A percentile compares a stretch with the other conserved stretches of the same genome.
These are phyloP conservation scores for Boletus rex-veris DNA, from an alignment of 768 basidiomycete genomes.

Conservation along the genomic window DNA sequence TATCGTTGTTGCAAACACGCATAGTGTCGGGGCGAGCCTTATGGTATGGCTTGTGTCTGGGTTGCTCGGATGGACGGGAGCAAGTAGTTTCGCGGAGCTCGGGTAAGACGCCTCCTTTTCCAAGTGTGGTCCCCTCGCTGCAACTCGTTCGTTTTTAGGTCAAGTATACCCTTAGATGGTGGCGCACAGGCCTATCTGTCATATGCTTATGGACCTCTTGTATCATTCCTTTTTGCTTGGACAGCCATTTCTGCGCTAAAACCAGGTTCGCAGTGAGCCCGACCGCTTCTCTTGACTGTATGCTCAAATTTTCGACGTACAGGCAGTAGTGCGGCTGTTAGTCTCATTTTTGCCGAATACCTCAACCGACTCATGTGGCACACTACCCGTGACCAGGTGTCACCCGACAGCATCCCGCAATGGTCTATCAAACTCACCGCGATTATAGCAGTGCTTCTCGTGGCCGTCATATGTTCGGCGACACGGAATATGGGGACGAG, in stretches of 20 bases:
- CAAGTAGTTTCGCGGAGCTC: constrained; percentile 89
- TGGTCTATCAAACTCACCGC: constrained; percentile 93
- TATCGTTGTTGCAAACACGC: constrained; percentile 82
- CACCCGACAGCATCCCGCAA: constrained; percentile 76
- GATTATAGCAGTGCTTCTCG: constrained; percentile 56
- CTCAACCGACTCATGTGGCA: constrained; percentile 86
- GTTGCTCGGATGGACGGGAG: constrained; percentile 90
- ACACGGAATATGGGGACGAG: constrained; percentile 75
- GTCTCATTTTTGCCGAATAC: constrained; percentile 90
- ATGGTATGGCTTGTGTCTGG: constrained; percentile 83
- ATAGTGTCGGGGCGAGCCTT: constrained; percentile 88
- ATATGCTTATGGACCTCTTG: constrained; percentile 82
- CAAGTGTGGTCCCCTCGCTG: background rate
- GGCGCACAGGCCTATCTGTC: constrained; percentile 78
- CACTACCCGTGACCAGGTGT: constrained; percentile 62
- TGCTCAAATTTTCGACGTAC: constrained; percentile 5
- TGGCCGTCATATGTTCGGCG: constrained; percentile 76
- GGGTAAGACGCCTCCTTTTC: constrained; percentile 49
- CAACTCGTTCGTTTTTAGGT: constrained; percentile 11
- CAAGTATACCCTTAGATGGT: constrained; percentile 40
- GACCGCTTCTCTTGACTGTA: background rate
- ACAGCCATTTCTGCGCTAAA: constrained; percentile 87
- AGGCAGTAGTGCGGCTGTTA: constrained; percentile 81
- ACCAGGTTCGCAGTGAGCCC: constrained; percentile 52
- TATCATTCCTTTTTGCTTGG: constrained; percentile 94